A percentile compares a stretch with the other conserved stretches of the same genome.
Evolutionary conservation across 2,329 filamentous ascomycete species (phyloP).

Genomic region (Amylocarpus encephaloides): DNA sequence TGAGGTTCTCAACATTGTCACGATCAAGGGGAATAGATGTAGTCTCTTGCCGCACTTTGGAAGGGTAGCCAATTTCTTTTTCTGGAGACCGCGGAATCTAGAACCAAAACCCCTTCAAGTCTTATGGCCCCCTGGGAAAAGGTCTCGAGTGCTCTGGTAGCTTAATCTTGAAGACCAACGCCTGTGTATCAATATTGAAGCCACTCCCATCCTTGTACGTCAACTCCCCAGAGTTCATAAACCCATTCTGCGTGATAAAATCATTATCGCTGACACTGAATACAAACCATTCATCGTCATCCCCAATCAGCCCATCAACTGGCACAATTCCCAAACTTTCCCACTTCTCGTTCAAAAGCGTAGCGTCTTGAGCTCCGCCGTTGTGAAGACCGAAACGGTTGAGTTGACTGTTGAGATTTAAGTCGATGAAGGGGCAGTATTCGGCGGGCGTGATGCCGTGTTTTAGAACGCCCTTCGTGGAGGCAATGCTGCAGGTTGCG

Average conservation of each 20-base stretch:
- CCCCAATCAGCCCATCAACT: slow-evolving; percentile 40
- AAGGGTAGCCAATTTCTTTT: too few relatives aligned
- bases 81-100: too few relatives aligned
- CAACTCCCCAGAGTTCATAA: slow-evolving; percentile 47
- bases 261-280: slow-evolving; percentile 67
- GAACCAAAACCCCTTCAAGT: too few relatives aligned
- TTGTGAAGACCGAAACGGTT: slow-evolving; percentile 62
- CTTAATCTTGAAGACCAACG: slow-evolving; percentile 44
- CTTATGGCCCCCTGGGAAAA: slow-evolving; percentile 10
- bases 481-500: slow-evolving; percentile 30
- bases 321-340: slow-evolving; percentile 61
- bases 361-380: slow-evolving; percentile 52
- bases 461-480: slow-evolving; percentile 46
- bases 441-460: slow-evolving; percentile 47
- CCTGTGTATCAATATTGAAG: slow-evolving; percentile 51
- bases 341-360: slow-evolving; percentile 70
- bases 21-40: too few relatives aligned
- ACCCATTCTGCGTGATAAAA: slow-evolving; percentile 64
- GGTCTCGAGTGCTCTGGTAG: slow-evolving; percentile 23
- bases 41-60: too few relatives aligned
- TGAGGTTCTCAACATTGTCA: too few relatives aligned
- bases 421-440: slow-evolving; percentile 63
- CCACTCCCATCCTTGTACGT: slow-evolving; percentile 49
- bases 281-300: slow-evolving; percentile 58
- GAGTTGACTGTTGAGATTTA: slow-evolving; percentile 60